phyloP scores from a whole-genome alignment of 495 filamentous ascomycete species.

The Aspergillus funiculosus region DNA sequence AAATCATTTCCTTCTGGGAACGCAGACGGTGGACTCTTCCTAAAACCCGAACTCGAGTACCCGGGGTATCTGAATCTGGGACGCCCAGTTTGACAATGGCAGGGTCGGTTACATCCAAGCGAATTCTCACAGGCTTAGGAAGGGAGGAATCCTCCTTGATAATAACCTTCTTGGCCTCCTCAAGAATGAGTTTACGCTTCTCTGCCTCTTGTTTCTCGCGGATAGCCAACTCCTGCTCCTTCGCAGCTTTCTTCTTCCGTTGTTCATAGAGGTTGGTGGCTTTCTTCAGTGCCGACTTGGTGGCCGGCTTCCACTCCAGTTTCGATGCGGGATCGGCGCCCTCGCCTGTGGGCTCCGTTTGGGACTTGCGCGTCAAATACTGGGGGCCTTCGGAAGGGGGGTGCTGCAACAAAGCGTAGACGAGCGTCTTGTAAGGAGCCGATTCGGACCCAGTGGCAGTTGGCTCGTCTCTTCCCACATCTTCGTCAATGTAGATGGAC shows the following conservation, averaged over 20 bases:
- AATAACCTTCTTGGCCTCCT: slow-evolving; percentile 83
- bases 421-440: slow-evolving; percentile 73
- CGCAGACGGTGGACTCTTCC: slow-evolving; percentile 83
- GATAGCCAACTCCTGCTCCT: slow-evolving; percentile 60
- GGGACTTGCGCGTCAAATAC: slow-evolving; percentile 65
- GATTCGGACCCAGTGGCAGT: slow-evolving; percentile 61
- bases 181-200: slow-evolving; percentile 58
- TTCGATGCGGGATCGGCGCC: slow-evolving; percentile 44
- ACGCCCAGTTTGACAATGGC: slow-evolving; percentile 56
- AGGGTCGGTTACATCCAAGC: slow-evolving; percentile 59
- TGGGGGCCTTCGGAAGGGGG: slow-evolving; percentile 51
- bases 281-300: slow-evolving; percentile 81
- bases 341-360: slow-evolving; percentile 57
- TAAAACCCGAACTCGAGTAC: slow-evolving; percentile 73
- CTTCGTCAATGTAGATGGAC: slow-evolving; percentile 73
- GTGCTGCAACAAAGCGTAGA: slow-evolving; percentile 70
- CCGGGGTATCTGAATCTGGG: slow-evolving; percentile 47
- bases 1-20: slow-evolving; percentile 79
- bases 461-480: slow-evolving; percentile 65
- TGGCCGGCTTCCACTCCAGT: slow-evolving; percentile 70
- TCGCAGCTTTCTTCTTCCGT: slow-evolving; percentile 71
- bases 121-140: slow-evolving; percentile 70
- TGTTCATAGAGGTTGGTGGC: slow-evolving; percentile 63
- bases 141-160: slow-evolving; percentile 76
- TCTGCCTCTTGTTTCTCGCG: slow-evolving; percentile 68